Evolutionary conservation across 2,329 filamentous ascomycete species (phyloP).

Genomic region (Penicillium sp.): DNA sequence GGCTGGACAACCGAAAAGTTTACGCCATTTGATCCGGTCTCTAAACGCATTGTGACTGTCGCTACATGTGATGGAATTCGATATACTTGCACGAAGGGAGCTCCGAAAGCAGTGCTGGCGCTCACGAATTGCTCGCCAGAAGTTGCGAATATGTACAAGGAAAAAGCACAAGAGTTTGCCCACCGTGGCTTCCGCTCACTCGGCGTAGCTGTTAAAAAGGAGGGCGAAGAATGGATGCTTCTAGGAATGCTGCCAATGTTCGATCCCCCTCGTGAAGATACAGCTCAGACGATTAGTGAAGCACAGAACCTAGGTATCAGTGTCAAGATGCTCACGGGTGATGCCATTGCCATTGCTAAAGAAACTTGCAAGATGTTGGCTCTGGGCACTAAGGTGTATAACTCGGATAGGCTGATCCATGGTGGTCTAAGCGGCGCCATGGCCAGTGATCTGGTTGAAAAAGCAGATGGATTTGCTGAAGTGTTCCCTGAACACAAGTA

Average conservation of each 20-base stretch:
- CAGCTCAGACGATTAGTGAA: constrained; percentile 73
- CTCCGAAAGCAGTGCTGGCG: constrained; percentile 71
- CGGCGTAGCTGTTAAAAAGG: constrained; percentile 75
- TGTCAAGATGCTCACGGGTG: constrained; percentile 80
- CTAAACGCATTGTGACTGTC: constrained; percentile 73
- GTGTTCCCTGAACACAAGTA: constrained; percentile 76
- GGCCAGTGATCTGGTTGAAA: constrained; percentile 73
- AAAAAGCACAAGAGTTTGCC: constrained; percentile 73
- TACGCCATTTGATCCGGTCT: constrained; percentile 70
- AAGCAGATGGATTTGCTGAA: constrained; percentile 71
- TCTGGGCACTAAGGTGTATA: constrained; percentile 76
- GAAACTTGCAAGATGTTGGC: constrained; percentile 81
- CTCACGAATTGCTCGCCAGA: constrained; percentile 67
- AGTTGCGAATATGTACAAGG: constrained; percentile 64
- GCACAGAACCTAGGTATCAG: constrained; percentile 73
- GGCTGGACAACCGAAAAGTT: constrained; percentile 77
- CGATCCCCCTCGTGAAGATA: constrained; percentile 76
- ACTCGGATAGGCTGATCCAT: constrained; percentile 74
- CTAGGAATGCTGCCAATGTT: constrained; percentile 79
- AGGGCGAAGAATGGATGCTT: constrained; percentile 70
- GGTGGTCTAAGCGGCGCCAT: constrained; percentile 71
- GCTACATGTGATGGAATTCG: constrained; percentile 66
- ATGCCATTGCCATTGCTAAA: constrained; percentile 76
- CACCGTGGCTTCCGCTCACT: constrained; percentile 76
- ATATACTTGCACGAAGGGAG: constrained; percentile 75